These are phyloP conservation scores for Ilyonectria robusta DNA, from an alignment of 2,329 filamentous ascomycete genomes.

Conservation along the genomic window DNA sequence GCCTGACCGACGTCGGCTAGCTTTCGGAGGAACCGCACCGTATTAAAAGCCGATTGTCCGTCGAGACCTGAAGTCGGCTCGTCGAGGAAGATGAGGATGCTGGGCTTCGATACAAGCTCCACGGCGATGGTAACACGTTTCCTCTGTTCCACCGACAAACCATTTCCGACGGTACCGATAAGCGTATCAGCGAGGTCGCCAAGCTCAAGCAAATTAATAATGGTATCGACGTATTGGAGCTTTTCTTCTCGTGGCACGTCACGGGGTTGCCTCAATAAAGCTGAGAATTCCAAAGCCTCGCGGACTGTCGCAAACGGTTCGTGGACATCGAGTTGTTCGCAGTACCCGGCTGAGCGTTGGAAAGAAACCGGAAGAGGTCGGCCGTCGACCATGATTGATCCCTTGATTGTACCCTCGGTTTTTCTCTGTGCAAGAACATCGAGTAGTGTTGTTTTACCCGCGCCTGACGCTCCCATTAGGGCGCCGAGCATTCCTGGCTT, in stretches of 20 bases:
- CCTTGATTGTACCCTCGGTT: constrained; percentile 81
- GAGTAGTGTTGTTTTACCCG: constrained; percentile 89
- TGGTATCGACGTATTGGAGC: constrained; percentile 81
- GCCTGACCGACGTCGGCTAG: constrained; percentile 66
- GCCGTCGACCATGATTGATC: constrained; percentile 83
- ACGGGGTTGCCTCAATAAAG: constrained; percentile 79
- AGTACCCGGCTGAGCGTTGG: constrained; percentile 84
- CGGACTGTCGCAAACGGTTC: constrained; percentile 80
- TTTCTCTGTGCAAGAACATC: constrained; percentile 86
- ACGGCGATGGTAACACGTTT: constrained; percentile 73
- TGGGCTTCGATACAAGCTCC: constrained; percentile 73
- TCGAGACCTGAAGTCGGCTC: constrained; percentile 78
- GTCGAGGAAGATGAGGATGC: constrained; percentile 72
- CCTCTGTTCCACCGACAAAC: constrained; percentile 66
- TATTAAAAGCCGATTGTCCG: constrained; percentile 76
- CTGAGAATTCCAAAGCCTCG: constrained; percentile 82
- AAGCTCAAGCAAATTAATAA: constrained; percentile 75
- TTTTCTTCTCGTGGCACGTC: constrained; percentile 76
- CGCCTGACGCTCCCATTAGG: constrained; percentile 84
- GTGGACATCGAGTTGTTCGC: constrained; percentile 86
- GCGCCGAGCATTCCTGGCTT: constrained; percentile 84
- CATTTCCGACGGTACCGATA: constrained; percentile 64
- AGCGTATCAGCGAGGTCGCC: constrained; percentile 62
- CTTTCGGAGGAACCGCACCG: constrained; percentile 70
- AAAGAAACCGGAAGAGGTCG: constrained; percentile 79